A percentile compares a stretch with the other conserved stretches of the same genome.
Evolutionary conservation across 179 eudicot genomes (phyloP).

Genomic region (Monotropa hypopitys): DNA sequence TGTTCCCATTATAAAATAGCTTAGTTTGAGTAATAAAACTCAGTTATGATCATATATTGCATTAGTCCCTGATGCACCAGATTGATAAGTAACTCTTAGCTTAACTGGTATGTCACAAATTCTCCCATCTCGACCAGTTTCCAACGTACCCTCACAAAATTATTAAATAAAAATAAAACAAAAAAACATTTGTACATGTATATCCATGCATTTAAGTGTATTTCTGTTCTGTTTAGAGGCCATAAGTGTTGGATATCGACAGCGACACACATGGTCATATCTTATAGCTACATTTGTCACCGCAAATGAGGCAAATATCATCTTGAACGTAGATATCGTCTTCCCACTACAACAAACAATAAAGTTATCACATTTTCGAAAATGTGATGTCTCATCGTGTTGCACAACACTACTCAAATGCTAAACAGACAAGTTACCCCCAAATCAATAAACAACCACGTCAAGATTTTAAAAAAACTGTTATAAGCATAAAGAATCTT

Average conservation of each 20-base stretch:
- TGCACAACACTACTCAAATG: neutral
- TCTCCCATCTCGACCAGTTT: neutral
- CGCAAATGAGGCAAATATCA: neutral
- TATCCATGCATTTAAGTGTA: too few species aligned
- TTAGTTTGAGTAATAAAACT: neutral
- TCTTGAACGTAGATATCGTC: neutral
- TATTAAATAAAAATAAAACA: neutral
- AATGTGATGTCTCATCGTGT: neutral
- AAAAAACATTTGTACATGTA: too few species aligned
- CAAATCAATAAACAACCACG: neutral
- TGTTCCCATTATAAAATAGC: neutral
- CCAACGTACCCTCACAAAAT: neutral
- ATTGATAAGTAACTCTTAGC: neutral
- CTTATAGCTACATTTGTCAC: neutral
- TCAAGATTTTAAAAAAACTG: neutral
- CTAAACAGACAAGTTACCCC: neutral
- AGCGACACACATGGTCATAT: neutral
- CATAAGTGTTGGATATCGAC: neutral
- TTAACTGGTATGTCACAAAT: neutral
- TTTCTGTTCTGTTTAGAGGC: neutral
- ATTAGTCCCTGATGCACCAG: neutral
- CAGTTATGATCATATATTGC: neutral
- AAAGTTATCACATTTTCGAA: neutral
- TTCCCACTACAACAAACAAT: neutral
- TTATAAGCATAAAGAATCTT: neutral